phyloP scores from a whole-genome alignment of 2,329 filamentous ascomycete genomes.

The Beauveria australis region DNA sequence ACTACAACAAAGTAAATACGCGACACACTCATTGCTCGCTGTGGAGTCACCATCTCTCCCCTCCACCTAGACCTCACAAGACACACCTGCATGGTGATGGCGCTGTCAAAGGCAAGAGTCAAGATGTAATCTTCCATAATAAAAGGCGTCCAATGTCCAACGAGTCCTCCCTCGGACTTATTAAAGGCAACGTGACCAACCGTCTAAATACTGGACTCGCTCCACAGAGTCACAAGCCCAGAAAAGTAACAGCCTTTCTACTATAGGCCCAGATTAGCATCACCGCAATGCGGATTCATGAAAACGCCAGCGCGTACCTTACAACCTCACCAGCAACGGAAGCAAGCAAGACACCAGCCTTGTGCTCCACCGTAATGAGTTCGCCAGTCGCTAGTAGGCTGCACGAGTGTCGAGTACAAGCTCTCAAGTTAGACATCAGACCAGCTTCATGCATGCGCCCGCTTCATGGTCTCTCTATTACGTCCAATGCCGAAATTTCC shows the following conservation, averaged over 20 bases:
- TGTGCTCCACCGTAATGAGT: background rate
- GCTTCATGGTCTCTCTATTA: background rate
- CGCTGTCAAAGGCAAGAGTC: background rate
- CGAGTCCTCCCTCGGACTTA: too few relatives aligned
- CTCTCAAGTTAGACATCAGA: background rate
- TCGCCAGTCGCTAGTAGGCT: background rate
- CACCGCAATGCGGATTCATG: background rate
- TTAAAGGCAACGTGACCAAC: too few relatives aligned
- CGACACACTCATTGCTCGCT: background rate
- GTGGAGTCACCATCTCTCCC: background rate
- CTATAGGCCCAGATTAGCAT: too few relatives aligned
- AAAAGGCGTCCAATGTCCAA: background rate
- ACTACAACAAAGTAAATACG: background rate
- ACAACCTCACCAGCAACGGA: too few relatives aligned
- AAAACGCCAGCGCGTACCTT: background rate
- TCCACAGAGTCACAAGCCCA: too few relatives aligned
- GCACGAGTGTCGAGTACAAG: background rate
- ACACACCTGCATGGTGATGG: background rate
- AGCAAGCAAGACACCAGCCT: background rate
- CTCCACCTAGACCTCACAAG: background rate
- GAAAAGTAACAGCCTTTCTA: too few relatives aligned
- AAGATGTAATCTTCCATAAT: background rate
- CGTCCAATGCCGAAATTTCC: too few relatives aligned
- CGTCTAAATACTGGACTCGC: too few relatives aligned
- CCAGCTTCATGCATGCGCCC: background rate